A percentile compares a stretch with the other conserved stretches of the same genome.
These are phyloP conservation scores for Citrus sinensis DNA, from an alignment of 345 rosid species.

Conservation along the genomic window DNA sequence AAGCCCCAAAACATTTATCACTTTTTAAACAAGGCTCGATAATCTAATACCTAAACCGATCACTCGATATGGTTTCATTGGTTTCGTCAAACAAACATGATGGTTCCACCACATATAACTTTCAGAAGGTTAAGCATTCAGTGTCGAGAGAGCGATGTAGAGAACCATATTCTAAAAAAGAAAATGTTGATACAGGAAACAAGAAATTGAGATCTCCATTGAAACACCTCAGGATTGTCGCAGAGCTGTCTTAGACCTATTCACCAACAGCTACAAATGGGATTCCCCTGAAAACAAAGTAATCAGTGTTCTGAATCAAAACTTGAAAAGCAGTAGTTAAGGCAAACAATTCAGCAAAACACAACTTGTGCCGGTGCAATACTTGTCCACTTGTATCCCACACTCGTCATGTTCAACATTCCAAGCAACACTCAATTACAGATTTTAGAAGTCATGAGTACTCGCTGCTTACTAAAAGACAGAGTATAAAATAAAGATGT, in stretches of 20 bases:
- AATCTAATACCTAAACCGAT: too few relatives aligned
- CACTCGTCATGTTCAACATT: background rate
- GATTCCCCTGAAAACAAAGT: background rate
- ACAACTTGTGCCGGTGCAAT: background rate
- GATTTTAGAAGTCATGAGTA: background rate
- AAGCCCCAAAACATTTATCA: too few relatives aligned
- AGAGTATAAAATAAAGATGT: too few relatives aligned
- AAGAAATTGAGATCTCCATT: background rate
- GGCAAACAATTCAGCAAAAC: background rate
- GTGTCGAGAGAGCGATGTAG: background rate
- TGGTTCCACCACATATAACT: background rate
- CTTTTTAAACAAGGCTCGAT: too few relatives aligned
- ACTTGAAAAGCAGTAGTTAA: background rate
- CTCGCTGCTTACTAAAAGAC: background rate
- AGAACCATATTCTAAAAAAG: background rate
- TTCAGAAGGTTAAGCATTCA: background rate
- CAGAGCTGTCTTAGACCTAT: background rate
- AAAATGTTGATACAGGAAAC: background rate
- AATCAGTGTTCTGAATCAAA: background rate
- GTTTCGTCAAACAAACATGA: background rate
- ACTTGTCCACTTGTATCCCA: background rate
- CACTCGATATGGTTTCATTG: too few relatives aligned
- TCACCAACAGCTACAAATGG: slow-evolving; percentile 1
- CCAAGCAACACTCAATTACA: background rate
- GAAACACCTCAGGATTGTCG: background rate